Base-by-base conservation (phyloP, 768 basidiomycete genomes). In the Tephrocybe sp. region DNA sequence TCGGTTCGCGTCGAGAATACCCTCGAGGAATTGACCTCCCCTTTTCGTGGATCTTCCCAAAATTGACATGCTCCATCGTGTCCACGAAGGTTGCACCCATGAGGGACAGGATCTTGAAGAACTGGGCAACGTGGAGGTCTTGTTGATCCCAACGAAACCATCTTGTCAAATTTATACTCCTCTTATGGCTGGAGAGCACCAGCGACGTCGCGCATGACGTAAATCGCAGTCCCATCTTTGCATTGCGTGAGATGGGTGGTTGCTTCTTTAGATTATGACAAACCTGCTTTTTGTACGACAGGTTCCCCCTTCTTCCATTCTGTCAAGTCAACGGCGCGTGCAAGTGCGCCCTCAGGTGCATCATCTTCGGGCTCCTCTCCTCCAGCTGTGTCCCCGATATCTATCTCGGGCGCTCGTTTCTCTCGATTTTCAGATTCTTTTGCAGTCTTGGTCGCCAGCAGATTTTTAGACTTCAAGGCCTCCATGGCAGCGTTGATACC, bases 141-240 rank as follows among this genome's bases (percentile, higher is more conserved):
- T 95, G 88, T 59, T 90, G 86, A 15, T 88, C 83, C 90, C 81
- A 43, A 95, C 83, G 63, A 96, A 65, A 97, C 86, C 88, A 95
- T 93, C 69, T 84, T 85, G 69, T 80, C 75, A 50, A 78, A 93
- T 51, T 88, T 81, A 77, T 93, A 93, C 63, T 90, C 84, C 59
- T 93, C 86, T 73, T 86, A 90, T 48, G 94, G 88, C 70, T 97
- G 89, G 56, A 88, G 83, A 1, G 95, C 93, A 10, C 86, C 95
- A 38, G 86, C 94, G 54, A 98, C 91, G 68, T 98, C 96, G 36
- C 95, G 91, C 10, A 90, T 92, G 48, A 95, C 79, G 67, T 95
- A 95, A 56, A 94, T 93, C 0, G 89, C 89, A 4, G 93, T 92
- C 15, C 93, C 93, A 56, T 96, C 93, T 94, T 57, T 23, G 38